Conservation (phyloP, 2,329 filamentous ascomycete species). For the Exophiala phaeomuriformis region DNA sequence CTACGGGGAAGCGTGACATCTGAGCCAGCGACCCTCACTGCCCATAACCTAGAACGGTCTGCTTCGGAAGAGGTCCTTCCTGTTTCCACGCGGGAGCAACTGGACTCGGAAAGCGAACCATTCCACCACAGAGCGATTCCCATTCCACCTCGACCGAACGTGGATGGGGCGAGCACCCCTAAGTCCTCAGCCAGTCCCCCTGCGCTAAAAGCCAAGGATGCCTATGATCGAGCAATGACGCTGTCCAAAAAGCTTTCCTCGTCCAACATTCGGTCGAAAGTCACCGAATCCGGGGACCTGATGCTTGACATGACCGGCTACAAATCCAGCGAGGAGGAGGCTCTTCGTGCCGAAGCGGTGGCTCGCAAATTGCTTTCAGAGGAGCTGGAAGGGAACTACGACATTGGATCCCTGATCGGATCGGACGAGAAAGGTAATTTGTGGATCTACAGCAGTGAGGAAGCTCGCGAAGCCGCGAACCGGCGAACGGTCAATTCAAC, state of each 20-base stretch:
- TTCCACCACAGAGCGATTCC: conserved; percentile 15
- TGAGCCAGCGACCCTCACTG: neutral
- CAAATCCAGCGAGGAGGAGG: conserved; percentile 88
- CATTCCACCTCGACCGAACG: conserved; percentile 12
- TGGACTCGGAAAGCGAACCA: conserved; percentile 18
- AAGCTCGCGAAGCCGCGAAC: conserved; percentile 83
- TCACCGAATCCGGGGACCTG: conserved; percentile 87
- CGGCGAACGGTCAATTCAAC: conserved; percentile 50
- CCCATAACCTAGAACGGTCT: conserved; percentile 41
- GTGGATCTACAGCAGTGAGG: conserved; percentile 99
- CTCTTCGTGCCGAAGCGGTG: conserved; percentile 83
- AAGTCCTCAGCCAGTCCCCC: conserved; percentile 64
- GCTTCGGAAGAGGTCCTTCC: conserved; percentile 50
- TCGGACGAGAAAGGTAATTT: conserved; percentile 93
- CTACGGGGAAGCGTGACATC: conserved; percentile 3
- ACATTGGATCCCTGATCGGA: conserved; percentile 90
- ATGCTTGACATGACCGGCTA: conserved; percentile 99
- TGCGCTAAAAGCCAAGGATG: conserved; percentile 62
- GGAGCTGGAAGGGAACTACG: conserved; percentile 88
- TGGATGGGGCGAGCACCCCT: conserved; percentile 9
- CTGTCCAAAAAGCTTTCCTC: conserved; percentile 80
- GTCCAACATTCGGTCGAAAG: conserved; percentile 84
- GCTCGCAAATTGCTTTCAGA: conserved; percentile 87
- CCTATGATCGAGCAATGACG: conserved; percentile 71
- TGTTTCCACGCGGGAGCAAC: conserved; percentile 32